Conservation (phyloP, 768 basidiomycete genomes). For the Termitomyces sp. region DNA sequence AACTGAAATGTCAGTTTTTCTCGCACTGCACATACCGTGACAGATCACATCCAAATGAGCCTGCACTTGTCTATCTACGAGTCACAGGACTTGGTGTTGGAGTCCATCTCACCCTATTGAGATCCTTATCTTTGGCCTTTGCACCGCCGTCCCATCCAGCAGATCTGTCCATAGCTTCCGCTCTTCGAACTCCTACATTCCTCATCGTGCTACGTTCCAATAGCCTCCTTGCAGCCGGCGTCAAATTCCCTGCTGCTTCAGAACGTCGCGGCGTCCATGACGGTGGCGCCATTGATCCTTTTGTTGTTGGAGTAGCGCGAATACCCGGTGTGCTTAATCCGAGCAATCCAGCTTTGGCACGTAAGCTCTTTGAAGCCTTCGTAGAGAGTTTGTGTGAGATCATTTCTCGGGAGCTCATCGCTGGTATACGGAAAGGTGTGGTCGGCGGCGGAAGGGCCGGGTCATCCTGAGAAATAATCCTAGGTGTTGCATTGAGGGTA, state of each 20-base stretch:
- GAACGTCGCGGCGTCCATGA: constrained; percentile 72
- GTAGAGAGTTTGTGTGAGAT: constrained; percentile 79
- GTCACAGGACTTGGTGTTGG: constrained; percentile 50
- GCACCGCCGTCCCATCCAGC: constrained; percentile 48
- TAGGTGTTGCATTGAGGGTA: constrained; percentile 85
- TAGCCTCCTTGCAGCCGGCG: constrained; percentile 78
- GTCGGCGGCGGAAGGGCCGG: constrained; percentile 36
- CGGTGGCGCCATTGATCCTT: constrained; percentile 74
- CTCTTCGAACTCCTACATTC: constrained; percentile 53
- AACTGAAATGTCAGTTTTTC: no score
- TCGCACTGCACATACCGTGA: no score
- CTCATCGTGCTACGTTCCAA: constrained; percentile 69
- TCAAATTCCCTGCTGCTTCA: constrained; percentile 68
- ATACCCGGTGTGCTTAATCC: constrained; percentile 36
- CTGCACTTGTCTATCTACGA: constrained; percentile 3
- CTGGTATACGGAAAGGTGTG: constrained; percentile 75
- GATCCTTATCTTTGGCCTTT: constrained; percentile 50
- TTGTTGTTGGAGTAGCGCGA: constrained; percentile 27
- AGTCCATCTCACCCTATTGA: constrained; percentile 71
- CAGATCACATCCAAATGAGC: background rate
- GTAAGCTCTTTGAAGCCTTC: constrained; percentile 75
- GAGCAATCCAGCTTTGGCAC: constrained; percentile 66
- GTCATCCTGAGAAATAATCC: constrained; percentile 69
- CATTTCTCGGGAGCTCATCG: constrained; percentile 72
- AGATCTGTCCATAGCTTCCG: constrained; percentile 58